phyloP scores from a whole-genome alignment of 257 asterid genomes.

The Petunia secreta region DNA sequence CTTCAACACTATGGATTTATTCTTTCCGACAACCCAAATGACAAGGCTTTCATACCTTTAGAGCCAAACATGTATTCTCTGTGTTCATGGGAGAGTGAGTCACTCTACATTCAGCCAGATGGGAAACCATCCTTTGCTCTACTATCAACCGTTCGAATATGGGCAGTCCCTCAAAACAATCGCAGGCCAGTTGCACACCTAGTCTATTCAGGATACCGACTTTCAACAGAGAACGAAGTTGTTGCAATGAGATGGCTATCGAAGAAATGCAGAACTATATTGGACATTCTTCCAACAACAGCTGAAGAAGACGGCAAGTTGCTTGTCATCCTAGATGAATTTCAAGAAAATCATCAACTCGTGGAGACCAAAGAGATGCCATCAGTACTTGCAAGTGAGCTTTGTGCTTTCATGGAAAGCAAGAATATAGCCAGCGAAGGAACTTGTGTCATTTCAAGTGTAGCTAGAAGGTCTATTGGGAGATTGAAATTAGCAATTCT shows the following conservation, averaged over 20 bases:
- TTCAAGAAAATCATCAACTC: conserved; percentile 34
- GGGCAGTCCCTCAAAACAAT: conserved; percentile 71
- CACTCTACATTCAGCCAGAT: conserved; percentile 61
- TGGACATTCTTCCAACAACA: conserved; percentile 50
- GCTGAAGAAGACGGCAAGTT: conserved; percentile 58
- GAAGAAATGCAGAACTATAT: conserved; percentile 43
- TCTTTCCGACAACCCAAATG: conserved; percentile 72
- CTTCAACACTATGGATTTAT: conserved; percentile 93
- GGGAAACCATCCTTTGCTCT: conserved; percentile 83
- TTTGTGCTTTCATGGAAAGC: conserved; percentile 44
- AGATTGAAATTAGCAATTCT: conserved; percentile 68
- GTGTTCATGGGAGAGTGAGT: conserved; percentile 72
- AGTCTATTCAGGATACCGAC: conserved; percentile 59
- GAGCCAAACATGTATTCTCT: conserved; percentile 69
- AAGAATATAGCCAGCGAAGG: conserved; percentile 28
- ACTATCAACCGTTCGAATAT: conserved; percentile 65
- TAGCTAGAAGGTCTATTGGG: conserved; percentile 39
- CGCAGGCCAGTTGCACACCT: conserved; percentile 58
- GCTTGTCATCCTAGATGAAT: conserved; percentile 44
- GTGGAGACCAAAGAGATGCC: conserved; percentile 33
- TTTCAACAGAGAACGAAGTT: conserved; percentile 66
- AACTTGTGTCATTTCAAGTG: conserved; percentile 22
- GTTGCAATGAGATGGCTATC: conserved; percentile 55
- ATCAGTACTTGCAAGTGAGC: conserved; percentile 37
- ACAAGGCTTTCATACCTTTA: conserved; percentile 70